Base-by-base conservation (phyloP, 495 filamentous ascomycete genomes). In the Trichoderma asperelloides region DNA sequence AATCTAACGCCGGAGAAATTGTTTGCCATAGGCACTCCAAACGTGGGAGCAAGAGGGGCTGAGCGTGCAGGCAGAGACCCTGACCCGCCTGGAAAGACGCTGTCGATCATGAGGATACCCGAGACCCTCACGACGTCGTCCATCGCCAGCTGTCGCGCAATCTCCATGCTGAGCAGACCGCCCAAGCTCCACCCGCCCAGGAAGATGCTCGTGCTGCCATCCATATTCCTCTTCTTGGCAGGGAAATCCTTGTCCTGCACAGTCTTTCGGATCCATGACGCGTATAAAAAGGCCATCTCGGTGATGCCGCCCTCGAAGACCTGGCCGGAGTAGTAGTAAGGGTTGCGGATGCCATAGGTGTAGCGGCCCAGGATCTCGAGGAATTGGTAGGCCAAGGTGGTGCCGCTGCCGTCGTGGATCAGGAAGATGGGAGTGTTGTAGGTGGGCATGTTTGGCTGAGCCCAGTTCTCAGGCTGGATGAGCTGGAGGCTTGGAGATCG, bases 31-130 rank as follows among this genome's bases (percentile, higher is more conserved):
- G 55, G 55, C 15, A 47, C 13, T 30, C 55, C 55, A 8, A 25
- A 18, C 0, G 55, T 30, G 55, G 55, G 27, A 28, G 30, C 25
- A 11, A 28, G 55, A 60, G 55, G 55, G 27, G 30, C 47, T 8
- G 71, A 18, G n/a, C 68, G 68, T 23, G 68, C 63, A 49, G 33
- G 33, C 5, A 37, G 9, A 4, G 33, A 8, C 33, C 33, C 9
- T 37, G 71, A 47, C 5, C 25, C n/a, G 9, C 33, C 33, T 11
- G 79, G 76, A 62, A 72, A 80, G 15, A 81, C 67, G 40, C 71
- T 76, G 65, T 83, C 81, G n/a, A 83, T 71, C 71, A 81, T 77
- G 63, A 83, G 57, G 37, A 83, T 77, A 5, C 81, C 81, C 0
- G 78, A 1, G 2, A 83, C 66, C 0, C 66, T 69, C 16, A 80